Evolutionary conservation across 2,329 filamentous ascomycete genomes (phyloP).

Genomic region (Fusarium azukiicola): DNA sequence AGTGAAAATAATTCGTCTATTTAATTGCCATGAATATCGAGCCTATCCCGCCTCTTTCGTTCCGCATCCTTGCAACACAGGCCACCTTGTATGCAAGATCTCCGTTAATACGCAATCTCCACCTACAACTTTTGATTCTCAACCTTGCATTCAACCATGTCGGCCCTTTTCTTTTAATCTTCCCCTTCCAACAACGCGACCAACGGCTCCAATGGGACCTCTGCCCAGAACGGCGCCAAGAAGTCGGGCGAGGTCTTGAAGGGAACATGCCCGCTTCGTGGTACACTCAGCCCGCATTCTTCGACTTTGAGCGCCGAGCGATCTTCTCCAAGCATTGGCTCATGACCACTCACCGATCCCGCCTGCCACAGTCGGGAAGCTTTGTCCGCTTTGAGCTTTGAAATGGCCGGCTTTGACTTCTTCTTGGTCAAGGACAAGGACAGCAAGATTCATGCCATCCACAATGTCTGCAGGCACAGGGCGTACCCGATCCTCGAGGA

Average conservation of each 20-base stretch:
- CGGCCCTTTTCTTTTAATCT: background rate
- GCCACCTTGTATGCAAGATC: no score
- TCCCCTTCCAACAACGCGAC: background rate
- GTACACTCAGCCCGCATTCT: slow-evolving; percentile 13
- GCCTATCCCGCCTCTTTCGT: background rate
- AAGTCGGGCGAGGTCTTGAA: background rate
- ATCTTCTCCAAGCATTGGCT: slow-evolving; percentile 16
- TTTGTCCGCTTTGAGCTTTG: background rate
- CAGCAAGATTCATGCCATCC: slow-evolving; percentile 28
- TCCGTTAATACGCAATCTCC: no score
- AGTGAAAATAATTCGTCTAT: background rate
- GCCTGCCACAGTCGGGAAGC: background rate
- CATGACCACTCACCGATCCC: background rate
- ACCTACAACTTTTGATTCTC: background rate
- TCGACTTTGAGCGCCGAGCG: slow-evolving; percentile 2
- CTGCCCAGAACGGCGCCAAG: background rate
- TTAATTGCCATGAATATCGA: background rate
- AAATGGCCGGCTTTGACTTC: slow-evolving; percentile 29
- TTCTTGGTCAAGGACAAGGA: slow-evolving; percentile 36
- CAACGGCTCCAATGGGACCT: no score
- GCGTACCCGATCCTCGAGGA: slow-evolving; percentile 35
- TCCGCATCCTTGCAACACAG: background rate
- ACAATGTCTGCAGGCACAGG: slow-evolving; percentile 35
- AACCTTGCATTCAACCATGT: background rate
- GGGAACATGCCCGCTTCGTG: slow-evolving; percentile 12